A percentile compares a stretch with the other conserved stretches of the same genome.
phyloP scores from a whole-genome alignment of 108 stramenopile genomes.

The Cylindrotheca closterium region DNA sequence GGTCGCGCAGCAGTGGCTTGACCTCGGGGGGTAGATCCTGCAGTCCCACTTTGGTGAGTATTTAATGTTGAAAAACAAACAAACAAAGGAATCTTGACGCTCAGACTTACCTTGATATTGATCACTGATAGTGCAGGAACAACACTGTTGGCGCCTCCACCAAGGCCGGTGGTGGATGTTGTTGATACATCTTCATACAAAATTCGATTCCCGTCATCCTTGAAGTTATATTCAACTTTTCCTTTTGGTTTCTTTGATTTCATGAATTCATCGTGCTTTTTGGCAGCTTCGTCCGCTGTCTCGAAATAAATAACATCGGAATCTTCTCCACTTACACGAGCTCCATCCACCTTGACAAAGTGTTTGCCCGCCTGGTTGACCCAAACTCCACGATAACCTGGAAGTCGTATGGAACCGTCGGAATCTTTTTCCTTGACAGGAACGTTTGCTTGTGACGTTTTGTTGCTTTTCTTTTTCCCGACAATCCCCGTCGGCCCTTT shows the following conservation, averaged over 20 bases:
- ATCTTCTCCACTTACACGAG: constrained; percentile 25
- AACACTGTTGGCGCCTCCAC: constrained; percentile 37
- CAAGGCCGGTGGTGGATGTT: constrained; percentile 42
- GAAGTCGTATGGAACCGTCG: constrained; percentile 59
- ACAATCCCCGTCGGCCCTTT: constrained; percentile 35
- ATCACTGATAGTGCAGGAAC: constrained; percentile 62
- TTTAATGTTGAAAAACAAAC: neutral
- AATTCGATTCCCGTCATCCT: constrained; percentile 63
- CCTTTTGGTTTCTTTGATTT: constrained; percentile 18
- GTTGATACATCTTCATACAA: constrained; percentile 54
- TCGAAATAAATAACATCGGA: constrained; percentile 53
- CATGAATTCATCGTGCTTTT: constrained; percentile 55
- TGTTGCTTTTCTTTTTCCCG: constrained; percentile 48
- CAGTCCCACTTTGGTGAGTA: neutral
- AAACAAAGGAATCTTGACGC: neutral
- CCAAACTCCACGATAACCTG: constrained; percentile 79
- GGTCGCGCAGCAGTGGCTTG: constrained; percentile 84
- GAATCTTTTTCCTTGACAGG: constrained; percentile 56
- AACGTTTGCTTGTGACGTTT: constrained; percentile 3
- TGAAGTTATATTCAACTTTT: constrained; percentile 65
- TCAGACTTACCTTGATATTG: constrained; percentile 63
- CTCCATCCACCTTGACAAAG: constrained; percentile 69
- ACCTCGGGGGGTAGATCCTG: constrained; percentile 76
- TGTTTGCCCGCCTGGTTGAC: constrained; percentile 61
- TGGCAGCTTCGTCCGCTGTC: constrained; percentile 64